Conservation (phyloP, 2,329 filamentous ascomycete species). For the Hypoxylon sp. region DNA sequence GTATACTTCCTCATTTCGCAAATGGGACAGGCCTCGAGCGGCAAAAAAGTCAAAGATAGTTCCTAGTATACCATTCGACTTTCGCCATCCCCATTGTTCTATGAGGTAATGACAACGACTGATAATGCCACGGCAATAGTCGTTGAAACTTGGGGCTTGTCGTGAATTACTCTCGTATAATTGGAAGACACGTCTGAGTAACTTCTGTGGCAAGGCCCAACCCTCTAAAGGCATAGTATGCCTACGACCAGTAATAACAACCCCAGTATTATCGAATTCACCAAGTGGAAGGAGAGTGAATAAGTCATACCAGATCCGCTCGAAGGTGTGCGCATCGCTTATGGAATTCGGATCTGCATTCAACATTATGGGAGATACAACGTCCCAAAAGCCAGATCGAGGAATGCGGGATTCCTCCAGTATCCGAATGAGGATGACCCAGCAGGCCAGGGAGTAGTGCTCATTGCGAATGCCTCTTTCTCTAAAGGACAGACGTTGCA, state of each 20-base stretch:
- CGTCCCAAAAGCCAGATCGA: slow-evolving; percentile 73
- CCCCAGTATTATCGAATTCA: slow-evolving; percentile 71
- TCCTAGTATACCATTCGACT: slow-evolving; percentile 70
- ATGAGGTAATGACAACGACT: slow-evolving; percentile 75
- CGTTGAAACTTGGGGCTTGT: slow-evolving; percentile 75
- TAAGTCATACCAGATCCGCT: slow-evolving; percentile 70
- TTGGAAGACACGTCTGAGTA: slow-evolving; percentile 71
- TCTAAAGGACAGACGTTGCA: slow-evolving; percentile 62
- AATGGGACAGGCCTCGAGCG: slow-evolving; percentile 71
- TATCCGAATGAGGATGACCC: slow-evolving; percentile 71
- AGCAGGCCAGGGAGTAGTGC: slow-evolving; percentile 65
- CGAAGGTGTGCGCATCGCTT: slow-evolving; percentile 65
- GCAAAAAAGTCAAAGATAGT: slow-evolving; percentile 79
- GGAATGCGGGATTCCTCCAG: slow-evolving; percentile 67
- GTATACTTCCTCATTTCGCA: slow-evolving; percentile 76
- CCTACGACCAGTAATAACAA: slow-evolving; percentile 60
- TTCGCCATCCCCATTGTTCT: slow-evolving; percentile 76
- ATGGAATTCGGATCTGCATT: slow-evolving; percentile 55
- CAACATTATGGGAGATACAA: slow-evolving; percentile 64
- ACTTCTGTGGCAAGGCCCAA: slow-evolving; percentile 71
- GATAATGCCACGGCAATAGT: slow-evolving; percentile 73
- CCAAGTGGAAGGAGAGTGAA: slow-evolving; percentile 74
- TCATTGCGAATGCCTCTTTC: slow-evolving; percentile 68
- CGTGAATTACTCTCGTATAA: slow-evolving; percentile 69
- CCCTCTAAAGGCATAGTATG: slow-evolving; percentile 65